Evolutionary conservation across 2,329 filamentous ascomycete genomes (phyloP), one percentile per base, ranked within the genome.

Genomic region (Elsinoe perseae): DNA sequence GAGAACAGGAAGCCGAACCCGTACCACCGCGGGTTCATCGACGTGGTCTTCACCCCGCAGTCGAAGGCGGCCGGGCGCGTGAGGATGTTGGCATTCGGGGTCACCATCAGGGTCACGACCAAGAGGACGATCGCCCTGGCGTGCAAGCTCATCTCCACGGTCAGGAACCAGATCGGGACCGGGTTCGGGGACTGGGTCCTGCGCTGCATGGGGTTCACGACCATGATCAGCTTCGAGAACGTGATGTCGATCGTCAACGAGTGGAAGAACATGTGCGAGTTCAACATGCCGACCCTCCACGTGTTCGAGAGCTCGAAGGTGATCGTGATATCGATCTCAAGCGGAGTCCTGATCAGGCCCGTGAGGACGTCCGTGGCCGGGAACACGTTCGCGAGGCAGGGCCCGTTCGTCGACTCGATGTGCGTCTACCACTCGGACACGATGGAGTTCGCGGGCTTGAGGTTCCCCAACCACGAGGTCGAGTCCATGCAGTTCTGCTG

Each of bases 51-150:
- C n/a, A n/a, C n/a, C n/a, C n/a, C n/a, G n/a, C n/a, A n/a, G n/a
- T n/a, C n/a, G n/a, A 21, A 54, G 10, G 30, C 30, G 30, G 30
- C 30, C 30, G 30, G 30, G 30, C 30, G 14, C 30, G 30, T 32
- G 7, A 32, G 30, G 7, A 32, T 32, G 14, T 7, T 32, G 30
- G 30, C 30, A 14, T 32, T 32, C 14, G 30, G 14, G 30, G n/a
- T n/a, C 50, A 54, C 10, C 25, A 43, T 36, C 50, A 40, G 23
- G 50, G 50, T 25, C 50, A 54, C 50, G 25, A 54, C 28, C 50
- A 28, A 28, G 50, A 14, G 40, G 25, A 54, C 20, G 18, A 28
- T 54, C 50, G 40, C 25, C 23, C 20, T 54, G 25, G 12, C 30
- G 30, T 32, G 30, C 30, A 32, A 54, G n/a, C 28, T 36, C 25